A percentile compares a stretch with the other conserved stretches of the same genome.
These are phyloP conservation scores for Isochrysis galbana DNA, from an alignment of 78 protist species.

Conservation along the genomic window DNA sequence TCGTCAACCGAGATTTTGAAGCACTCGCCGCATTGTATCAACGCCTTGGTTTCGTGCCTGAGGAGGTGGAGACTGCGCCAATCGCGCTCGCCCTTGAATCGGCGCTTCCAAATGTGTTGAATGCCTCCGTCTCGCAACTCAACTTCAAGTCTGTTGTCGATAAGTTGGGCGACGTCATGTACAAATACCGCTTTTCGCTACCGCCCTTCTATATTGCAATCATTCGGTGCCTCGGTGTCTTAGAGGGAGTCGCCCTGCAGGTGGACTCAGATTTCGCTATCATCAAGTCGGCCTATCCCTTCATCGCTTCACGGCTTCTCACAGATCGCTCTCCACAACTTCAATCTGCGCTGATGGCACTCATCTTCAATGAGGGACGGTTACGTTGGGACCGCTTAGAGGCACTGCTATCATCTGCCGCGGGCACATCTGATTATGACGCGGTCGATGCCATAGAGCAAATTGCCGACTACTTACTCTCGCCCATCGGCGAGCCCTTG, in stretches of 20 bases:
- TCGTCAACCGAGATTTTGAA: constrained; percentile 34
- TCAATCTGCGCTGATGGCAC: not conserved
- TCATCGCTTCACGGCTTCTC: constrained; percentile 18
- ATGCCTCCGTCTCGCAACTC: not conserved
- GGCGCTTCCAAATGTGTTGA: constrained; percentile 10
- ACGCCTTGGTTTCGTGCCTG: constrained; percentile 15
- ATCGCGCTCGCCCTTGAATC: not conserved
- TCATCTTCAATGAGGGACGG: not conserved
- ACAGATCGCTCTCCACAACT: constrained; percentile 32
- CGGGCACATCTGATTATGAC: not conserved
- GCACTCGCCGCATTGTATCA: not conserved
- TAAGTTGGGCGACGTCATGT: constrained; percentile 34
- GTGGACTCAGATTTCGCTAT: constrained; percentile 8
- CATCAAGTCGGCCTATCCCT: constrained; percentile 29
- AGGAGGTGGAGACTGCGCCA: not conserved
- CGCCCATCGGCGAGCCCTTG: not conserved
- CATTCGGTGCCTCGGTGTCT: constrained; percentile 31
- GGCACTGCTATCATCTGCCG: too few relatives aligned
- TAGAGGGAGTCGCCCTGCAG: constrained; percentile 35
- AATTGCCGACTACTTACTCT: not conserved
- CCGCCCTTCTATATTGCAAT: constrained; percentile 36
- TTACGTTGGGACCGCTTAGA: not conserved
- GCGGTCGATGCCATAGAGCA: not conserved
- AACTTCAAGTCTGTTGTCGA: constrained; percentile 21
- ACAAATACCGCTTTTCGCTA: constrained; percentile 11